Conservation (phyloP, 2,329 filamentous ascomycete genomes). For the Calonectria hongkongensis region DNA sequence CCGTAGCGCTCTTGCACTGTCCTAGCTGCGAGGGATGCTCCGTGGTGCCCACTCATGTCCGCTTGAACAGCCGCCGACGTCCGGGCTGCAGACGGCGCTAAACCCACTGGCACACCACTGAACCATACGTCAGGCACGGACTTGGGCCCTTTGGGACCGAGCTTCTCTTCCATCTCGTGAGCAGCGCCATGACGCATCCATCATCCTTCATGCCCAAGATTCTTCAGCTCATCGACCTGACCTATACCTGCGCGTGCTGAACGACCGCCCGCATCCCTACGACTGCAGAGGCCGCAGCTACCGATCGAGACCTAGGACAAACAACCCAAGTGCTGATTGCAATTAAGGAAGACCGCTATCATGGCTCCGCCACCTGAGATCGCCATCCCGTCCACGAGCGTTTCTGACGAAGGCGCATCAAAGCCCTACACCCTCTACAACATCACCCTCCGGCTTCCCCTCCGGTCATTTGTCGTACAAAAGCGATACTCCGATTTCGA, state of each 20-base stretch:
- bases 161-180: constrained; percentile 29
- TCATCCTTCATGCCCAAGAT: constrained; percentile 40
- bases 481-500: constrained; percentile 91
- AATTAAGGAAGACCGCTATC: constrained; percentile 37
- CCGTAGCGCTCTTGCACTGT: constrained; percentile 24
- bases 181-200: constrained; percentile 46
- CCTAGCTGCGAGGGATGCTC: constrained; percentile 14
- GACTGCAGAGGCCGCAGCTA: constrained; percentile 4
- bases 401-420: constrained; percentile 68
- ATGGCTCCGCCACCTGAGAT: constrained; percentile 82
- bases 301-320: constrained; percentile 17
- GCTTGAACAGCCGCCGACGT: constrained; percentile 28
- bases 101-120: constrained; percentile 33
- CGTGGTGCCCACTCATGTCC: constrained; percentile 23
- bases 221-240: constrained; percentile 26
- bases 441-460: constrained; percentile 84
- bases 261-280: background rate
- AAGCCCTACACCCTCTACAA: constrained; percentile 87
- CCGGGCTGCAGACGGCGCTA: constrained; percentile 32
- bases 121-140: constrained; percentile 38
- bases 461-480: constrained; percentile 83
- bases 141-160: constrained; percentile 22
- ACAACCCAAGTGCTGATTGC: background rate
- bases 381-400: constrained; percentile 79
- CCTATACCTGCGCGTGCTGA: constrained; percentile 1